Evolutionary conservation across 768 basidiomycete genomes (phyloP).

Genomic region (Psilocybe cubensis): DNA sequence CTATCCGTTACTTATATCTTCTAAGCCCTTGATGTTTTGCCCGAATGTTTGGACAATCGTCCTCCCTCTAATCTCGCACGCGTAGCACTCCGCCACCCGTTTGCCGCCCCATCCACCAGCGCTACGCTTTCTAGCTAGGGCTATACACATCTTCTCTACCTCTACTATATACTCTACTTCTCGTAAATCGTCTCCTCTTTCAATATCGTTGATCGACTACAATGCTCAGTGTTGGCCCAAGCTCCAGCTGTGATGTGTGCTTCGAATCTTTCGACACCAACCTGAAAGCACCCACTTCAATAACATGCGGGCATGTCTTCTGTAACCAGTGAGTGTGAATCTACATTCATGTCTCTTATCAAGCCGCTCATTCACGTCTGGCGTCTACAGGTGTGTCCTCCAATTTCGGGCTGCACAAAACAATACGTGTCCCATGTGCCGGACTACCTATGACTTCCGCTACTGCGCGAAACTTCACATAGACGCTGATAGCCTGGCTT

Average conservation of each 20-base stretch:
- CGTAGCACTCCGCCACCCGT: constrained; percentile 13
- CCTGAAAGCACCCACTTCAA: constrained; percentile 61
- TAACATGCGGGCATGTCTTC: constrained; percentile 75
- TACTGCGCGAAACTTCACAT: constrained; percentile 61
- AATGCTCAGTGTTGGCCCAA: constrained; percentile 70
- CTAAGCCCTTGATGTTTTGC: constrained; percentile 32
- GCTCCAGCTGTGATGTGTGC: constrained; percentile 79
- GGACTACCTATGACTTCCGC: constrained; percentile 48
- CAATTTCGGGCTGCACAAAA: constrained; percentile 37
- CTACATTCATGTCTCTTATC: background rate
- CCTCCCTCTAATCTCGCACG: constrained; percentile 29
- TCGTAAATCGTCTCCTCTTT: constrained; percentile 27
- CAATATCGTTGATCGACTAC: constrained; percentile 33
- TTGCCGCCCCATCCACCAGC: background rate
- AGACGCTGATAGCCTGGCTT: constrained; percentile 45
- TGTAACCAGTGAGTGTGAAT: constrained; percentile 46
- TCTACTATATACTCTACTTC: constrained; percentile 19
- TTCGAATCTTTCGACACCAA: constrained; percentile 62
- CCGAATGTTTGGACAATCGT: constrained; percentile 39
- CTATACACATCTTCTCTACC: constrained; percentile 6
- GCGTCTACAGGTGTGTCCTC: constrained; percentile 55
- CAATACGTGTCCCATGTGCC: constrained; percentile 64
- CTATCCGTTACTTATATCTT: constrained; percentile 38
- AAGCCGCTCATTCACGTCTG: constrained; percentile 5
- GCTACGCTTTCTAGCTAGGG: constrained; percentile 18